A percentile compares a stretch with the other conserved stretches of the same genome.
Conservation (phyloP, 768 basidiomycete species). For the Botryobasidium botryosum region DNA sequence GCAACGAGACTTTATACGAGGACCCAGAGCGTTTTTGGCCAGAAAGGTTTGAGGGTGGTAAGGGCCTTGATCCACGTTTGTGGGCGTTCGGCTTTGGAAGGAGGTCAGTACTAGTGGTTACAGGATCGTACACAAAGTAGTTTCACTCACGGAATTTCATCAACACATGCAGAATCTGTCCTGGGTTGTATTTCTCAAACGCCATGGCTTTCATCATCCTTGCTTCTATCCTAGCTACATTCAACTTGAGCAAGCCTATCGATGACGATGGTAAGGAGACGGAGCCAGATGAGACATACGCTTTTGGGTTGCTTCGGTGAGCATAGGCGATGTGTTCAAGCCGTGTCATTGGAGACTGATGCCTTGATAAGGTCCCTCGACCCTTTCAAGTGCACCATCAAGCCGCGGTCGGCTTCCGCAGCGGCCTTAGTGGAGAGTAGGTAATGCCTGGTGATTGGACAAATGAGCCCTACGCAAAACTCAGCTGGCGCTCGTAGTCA, state of each 20-base stretch:
- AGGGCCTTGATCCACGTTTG: neutral
- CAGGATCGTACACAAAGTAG: neutral
- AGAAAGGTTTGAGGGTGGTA: neutral
- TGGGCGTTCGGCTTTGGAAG: conserved; percentile 1
- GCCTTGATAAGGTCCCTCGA: no score
- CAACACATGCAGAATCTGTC: neutral
- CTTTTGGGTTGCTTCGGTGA: no score
- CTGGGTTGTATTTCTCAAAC: neutral
- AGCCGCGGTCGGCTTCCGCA: no score
- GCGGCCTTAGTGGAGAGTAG: no score
- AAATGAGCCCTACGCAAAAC: no score
- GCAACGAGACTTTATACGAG: neutral
- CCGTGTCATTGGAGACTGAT: no score
- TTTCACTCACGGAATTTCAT: neutral
- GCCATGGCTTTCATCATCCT: neutral
- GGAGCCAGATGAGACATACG: no score
- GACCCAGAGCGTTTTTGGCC: conserved; percentile 1
- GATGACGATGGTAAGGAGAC: neutral
- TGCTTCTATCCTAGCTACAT: neutral
- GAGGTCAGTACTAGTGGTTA: neutral
- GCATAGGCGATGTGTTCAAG: no score
- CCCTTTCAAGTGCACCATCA: no score
- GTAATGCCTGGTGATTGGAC: no score
- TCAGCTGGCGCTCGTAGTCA: no score
- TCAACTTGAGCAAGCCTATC: neutral